Evolutionary conservation across 257 asterid species (phyloP), one percentile per base, ranked within the genome.

Genomic region (Fraxinus americana): DNA sequence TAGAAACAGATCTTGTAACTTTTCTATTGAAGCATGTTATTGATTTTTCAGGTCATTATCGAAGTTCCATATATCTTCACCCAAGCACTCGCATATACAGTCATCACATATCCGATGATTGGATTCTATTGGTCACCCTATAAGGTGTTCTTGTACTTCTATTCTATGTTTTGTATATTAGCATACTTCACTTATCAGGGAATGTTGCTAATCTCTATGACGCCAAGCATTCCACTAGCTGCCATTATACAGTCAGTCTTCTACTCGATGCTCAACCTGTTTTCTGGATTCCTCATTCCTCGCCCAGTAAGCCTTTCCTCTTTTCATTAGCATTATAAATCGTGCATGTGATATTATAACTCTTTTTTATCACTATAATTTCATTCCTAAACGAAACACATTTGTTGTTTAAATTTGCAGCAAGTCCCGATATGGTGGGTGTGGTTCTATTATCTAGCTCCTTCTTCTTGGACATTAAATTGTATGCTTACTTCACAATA

Each of bases 351-450:
- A 21, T 9, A 61, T 61, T 43, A 43, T 5, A 43, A 43, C 52
- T 43, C 17, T 2, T 43, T 43, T 43, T 12, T 43, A 43, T 43
- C 52, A 12, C 17, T 17, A 52, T 5, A 52, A 16, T 16, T 17
- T 16, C 61, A 52, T 52, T 52, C 13, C 54, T 54, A 43, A 34
- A n/a, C 7, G 3, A 41, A 71, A 41, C 12, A 72, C 7, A 74
- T 74, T 21, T 30, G 14, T 73, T n/a, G 32, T 61, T 39, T 61
- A 19, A 25, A 5, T 19, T 63, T 82, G 78, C 80, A 78, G 81
- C 77, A 76, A 69, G 74, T 82, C 38, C 86, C 83, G 4, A 12
- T 27, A 1, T 78, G 83, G 86, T 82, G 85, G 85, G 30, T 69
- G 17, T 81, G 85, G 85, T 72, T 77, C 41, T 73, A 81, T 41